Base-by-base conservation (phyloP, 352 stramenopile genomes). In the Globisporangium irregulare region DNA sequence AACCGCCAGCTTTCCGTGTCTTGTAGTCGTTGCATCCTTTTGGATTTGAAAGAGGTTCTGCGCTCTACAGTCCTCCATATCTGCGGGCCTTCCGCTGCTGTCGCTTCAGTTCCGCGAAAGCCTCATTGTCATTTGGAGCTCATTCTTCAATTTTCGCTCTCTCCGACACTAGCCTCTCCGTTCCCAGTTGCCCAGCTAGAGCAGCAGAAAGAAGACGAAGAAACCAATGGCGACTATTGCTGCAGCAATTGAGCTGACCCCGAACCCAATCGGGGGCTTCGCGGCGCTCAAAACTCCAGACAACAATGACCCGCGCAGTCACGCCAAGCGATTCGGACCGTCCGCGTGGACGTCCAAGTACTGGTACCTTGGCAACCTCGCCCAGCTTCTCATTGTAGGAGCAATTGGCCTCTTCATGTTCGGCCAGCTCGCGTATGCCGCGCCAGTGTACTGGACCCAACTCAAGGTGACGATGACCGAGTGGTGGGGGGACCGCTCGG, bases 311-410 rank as follows among this genome's bases (percentile, higher is more conserved):
- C 27, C 43, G 3, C 27, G 14, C 4, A 34, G n/a, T 48, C 25
- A 22, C 20, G 18, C 27, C 3, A 66, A 66, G 46, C 60, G 60
- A 22, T 59, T 43, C 18, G 43, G 46, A 12, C 20, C 32, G 4
- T 57, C 60, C 3, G 18, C 46, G 12, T 69, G 64, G 64, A 56
- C 64, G 2, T 15, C 29, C 41, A 64, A 64, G 43, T 56, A 64
- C 64, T 69, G 64, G 64, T 69, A 64, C 27, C 56, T 69, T 38
- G 64, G 64, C 18, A 69, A 41, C 12, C 1, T 64, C 34, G 27
- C 64, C 4, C 53, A 69, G 43, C 29, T 75, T 29, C 25, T 67
- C 27, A 9, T 67, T 3, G 22, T 59, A 1, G 61, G 3, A n/a
- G 46, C 61, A 29, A 67, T 67, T 12, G n/a, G 43, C 15, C n/a